These are phyloP conservation scores for Stentor coeruleus DNA, from an alignment of 73 alveolate genomes.

Conservation along the genomic window DNA sequence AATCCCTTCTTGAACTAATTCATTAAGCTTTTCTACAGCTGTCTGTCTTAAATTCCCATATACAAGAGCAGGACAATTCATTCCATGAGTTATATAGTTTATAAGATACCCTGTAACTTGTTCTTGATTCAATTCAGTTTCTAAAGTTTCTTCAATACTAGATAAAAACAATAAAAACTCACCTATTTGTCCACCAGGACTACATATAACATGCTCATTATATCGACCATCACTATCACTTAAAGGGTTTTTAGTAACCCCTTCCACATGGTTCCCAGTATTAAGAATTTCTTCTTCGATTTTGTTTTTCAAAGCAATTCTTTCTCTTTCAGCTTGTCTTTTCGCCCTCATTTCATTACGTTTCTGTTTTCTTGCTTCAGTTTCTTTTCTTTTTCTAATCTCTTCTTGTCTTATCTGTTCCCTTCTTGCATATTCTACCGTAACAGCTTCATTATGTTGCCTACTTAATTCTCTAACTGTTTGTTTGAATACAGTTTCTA, in stretches of 20 bases:
- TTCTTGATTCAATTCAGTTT: background rate
- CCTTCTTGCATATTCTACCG: constrained; percentile 54
- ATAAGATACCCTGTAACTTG: background rate
- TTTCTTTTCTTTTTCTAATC: constrained; percentile 43
- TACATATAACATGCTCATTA: constrained; percentile 40
- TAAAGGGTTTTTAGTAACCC: constrained; percentile 41
- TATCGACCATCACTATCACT: constrained; percentile 41
- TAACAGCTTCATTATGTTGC: constrained; percentile 47
- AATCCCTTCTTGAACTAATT: background rate
- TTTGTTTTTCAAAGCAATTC: constrained; percentile 43
- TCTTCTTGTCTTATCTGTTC: constrained; percentile 42
- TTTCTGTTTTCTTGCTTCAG: constrained; percentile 50
- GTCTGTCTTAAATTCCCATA: background rate
- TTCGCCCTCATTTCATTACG: constrained; percentile 42
- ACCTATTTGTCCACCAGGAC: constrained; percentile 53
- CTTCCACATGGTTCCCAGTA: constrained; percentile 52
- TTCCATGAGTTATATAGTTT: background rate
- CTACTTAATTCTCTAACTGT: constrained; percentile 31
- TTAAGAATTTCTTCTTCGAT: constrained; percentile 54
- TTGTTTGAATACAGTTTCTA: constrained; percentile 42
- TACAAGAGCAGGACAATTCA: constrained; percentile 15
- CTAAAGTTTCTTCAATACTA: constrained; percentile 41
- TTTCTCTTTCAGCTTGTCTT: constrained; percentile 54
- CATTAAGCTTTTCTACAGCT: constrained; percentile 7
- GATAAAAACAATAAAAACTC: constrained; percentile 39